Conservation (phyloP, 805 yeast species). For the Torulaspora indica region DNA sequence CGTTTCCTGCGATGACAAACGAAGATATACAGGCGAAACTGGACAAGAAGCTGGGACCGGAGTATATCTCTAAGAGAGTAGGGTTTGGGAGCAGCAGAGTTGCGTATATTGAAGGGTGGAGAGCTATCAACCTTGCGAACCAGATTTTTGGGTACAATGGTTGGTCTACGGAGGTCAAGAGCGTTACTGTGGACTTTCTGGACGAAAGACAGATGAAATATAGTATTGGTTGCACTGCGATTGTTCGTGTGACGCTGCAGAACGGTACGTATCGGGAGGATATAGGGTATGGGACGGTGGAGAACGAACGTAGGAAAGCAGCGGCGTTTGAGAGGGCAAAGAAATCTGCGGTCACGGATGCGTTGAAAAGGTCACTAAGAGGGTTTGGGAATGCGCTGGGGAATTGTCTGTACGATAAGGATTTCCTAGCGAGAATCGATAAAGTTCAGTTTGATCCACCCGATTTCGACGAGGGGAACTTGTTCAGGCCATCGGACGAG, state of each 20-base stretch:
- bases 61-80: slow-evolving; percentile 67
- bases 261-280: slow-evolving; percentile 81
- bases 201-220: slow-evolving; percentile 58
- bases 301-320: slow-evolving; percentile 65
- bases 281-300: slow-evolving; percentile 79
- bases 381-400: slow-evolving; percentile 82
- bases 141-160: slow-evolving; percentile 80
- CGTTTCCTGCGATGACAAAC: slow-evolving; percentile 9
- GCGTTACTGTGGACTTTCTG: slow-evolving; percentile 61
- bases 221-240: slow-evolving; percentile 64
- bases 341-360: slow-evolving; percentile 82
- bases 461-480: slow-evolving; percentile 42
- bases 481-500: slow-evolving; percentile 38
- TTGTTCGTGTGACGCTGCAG: slow-evolving; percentile 64
- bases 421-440: slow-evolving; percentile 46
- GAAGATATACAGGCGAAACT: slow-evolving; percentile 39
- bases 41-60: slow-evolving; percentile 61
- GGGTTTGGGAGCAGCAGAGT: slow-evolving; percentile 70
- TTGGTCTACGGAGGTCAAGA: slow-evolving; percentile 70
- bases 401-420: slow-evolving; percentile 77
- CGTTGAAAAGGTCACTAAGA: slow-evolving; percentile 69
- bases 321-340: slow-evolving; percentile 79
- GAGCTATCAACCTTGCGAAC: slow-evolving; percentile 72
- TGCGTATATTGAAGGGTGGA: slow-evolving; percentile 80
- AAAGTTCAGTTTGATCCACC: slow-evolving; percentile 43